A percentile compares a stretch with the other conserved stretches of the same genome.
These are phyloP conservation scores for Calonectria fujianensis DNA, from an alignment of 2,329 filamentous ascomycete species.

Conservation along the genomic window DNA sequence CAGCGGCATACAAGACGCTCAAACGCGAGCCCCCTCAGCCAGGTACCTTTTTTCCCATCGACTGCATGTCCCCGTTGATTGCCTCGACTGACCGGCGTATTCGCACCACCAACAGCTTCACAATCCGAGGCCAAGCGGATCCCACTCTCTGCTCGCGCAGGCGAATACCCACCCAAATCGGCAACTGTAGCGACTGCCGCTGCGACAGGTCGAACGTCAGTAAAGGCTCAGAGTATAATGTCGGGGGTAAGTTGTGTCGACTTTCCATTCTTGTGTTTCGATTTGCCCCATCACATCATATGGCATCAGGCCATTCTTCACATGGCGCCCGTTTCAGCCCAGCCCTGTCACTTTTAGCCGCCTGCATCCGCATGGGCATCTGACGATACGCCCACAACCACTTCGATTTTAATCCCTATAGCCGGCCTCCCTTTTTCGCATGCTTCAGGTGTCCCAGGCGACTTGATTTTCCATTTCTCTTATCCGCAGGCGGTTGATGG, in stretches of 20 bases:
- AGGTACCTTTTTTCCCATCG: slow-evolving; percentile 58
- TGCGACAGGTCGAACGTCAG: slow-evolving; percentile 63
- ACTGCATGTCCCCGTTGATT: neutral
- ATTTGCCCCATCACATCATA: slow-evolving; percentile 34
- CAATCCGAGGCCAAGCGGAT: slow-evolving; percentile 78
- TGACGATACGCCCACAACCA: slow-evolving; percentile 29
- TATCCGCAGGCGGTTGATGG: slow-evolving; percentile 34
- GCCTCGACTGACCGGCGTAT: slow-evolving; percentile 43
- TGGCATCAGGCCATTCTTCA: slow-evolving; percentile 34
- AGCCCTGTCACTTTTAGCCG: slow-evolving; percentile 37
- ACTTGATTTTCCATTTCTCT: slow-evolving; percentile 29
- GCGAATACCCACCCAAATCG: slow-evolving; percentile 68
- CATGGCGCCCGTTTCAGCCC: slow-evolving; percentile 38
- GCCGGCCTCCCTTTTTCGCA: neutral
- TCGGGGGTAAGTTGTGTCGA: slow-evolving; percentile 55
- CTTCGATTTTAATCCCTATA: slow-evolving; percentile 28
- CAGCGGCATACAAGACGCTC: slow-evolving; percentile 62
- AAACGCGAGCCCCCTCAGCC: slow-evolving; percentile 72
- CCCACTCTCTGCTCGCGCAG: slow-evolving; percentile 73
- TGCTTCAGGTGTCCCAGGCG: slow-evolving; percentile 9
- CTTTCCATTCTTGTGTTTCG: slow-evolving; percentile 33
- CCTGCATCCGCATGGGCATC: slow-evolving; percentile 36
- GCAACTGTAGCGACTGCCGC: slow-evolving; percentile 62
- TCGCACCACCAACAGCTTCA: slow-evolving; percentile 61
- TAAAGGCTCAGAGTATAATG: slow-evolving; percentile 68